Evolutionary conservation across 768 basidiomycete species (phyloP), one percentile per base, ranked within the genome.

Genomic region (Daedaleopsis sinensis): DNA sequence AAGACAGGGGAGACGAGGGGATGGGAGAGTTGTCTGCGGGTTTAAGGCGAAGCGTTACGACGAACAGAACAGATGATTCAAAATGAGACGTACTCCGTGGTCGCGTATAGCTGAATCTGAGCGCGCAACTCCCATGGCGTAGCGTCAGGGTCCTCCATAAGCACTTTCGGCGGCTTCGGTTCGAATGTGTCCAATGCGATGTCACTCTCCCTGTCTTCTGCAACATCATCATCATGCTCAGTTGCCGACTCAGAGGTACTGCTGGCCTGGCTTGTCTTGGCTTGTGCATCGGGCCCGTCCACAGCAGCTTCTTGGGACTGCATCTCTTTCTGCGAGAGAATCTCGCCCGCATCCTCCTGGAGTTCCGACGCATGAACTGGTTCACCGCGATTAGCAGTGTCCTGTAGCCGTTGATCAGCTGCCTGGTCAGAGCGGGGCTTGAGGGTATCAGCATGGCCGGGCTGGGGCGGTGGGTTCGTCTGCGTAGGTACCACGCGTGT

Each of bases 91-190:
- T 77, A 89, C 81, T 88, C 87, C 42, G 86, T 92, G 1, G 86
- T 84, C 5, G 88, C 88, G 70, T 93, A 92, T 15, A 90, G 77
- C 72, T 94, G 92, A 16, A 93, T 91, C 67, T 91, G 90, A 1
- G 85, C 80, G 19, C 74, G 78, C 27, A 85, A 61, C 63, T 85
- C 83, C 53, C 84, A 67, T 0, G 84, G 82, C 0, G 71, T 67
- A 6, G 72, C 73, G 16, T 77, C 65, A 0, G 79, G 75, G 67
- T 82, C 72, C 18, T 81, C 72, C 82, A 84, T 84, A 24, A 84
- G 72, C 3, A 85, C 80, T 67, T 84, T 84, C 1, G 84, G 83
- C 2, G 84, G 84, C 62, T 79, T 82, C 0, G 84, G 82, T 64
- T 85, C 80, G 79, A 79, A 82, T 23, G 72, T 65, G 23, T 82